These are phyloP conservation scores for Aurantiochytrium sp. DNA, from an alignment of 108 stramenopile genomes.

Conservation along the genomic window DNA sequence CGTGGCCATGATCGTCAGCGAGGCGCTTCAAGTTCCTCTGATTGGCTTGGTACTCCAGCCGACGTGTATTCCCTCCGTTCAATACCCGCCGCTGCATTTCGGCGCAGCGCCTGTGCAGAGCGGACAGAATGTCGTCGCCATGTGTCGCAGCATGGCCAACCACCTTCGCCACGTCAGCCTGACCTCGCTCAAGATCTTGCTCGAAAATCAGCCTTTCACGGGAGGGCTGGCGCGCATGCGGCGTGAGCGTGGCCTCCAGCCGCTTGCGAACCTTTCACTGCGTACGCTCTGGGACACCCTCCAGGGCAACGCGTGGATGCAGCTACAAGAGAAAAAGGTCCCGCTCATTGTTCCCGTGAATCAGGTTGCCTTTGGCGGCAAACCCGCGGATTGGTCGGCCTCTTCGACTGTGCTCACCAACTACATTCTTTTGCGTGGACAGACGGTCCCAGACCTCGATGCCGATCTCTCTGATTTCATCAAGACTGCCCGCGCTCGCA, in stretches of 20 bases:
- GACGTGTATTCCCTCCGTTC: slow-evolving; percentile 10
- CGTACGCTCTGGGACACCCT: background rate
- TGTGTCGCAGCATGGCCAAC: background rate
- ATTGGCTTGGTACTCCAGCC: slow-evolving; percentile 12
- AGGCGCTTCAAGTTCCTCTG: background rate
- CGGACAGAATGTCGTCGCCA: background rate
- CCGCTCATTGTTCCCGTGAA: slow-evolving; percentile 3
- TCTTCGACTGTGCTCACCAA: slow-evolving; percentile 12
- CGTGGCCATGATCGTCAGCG: slow-evolving; percentile 4
- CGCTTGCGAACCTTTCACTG: background rate
- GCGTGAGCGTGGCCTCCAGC: background rate
- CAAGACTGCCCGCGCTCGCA: background rate
- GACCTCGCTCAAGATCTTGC: background rate
- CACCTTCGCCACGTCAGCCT: background rate
- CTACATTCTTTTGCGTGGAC: background rate
- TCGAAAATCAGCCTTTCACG: background rate
- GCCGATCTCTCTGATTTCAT: background rate
- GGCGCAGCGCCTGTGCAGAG: background rate
- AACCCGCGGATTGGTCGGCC: background rate
- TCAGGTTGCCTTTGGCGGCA: background rate
- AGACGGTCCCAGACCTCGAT: background rate
- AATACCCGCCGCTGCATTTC: slow-evolving; percentile 10
- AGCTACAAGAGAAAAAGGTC: slow-evolving; percentile 8
- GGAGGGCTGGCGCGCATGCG: background rate
- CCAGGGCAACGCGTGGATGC: background rate